Conservation (phyloP, 352 stramenopile genomes). For the Pythium apleroticum region DNA sequence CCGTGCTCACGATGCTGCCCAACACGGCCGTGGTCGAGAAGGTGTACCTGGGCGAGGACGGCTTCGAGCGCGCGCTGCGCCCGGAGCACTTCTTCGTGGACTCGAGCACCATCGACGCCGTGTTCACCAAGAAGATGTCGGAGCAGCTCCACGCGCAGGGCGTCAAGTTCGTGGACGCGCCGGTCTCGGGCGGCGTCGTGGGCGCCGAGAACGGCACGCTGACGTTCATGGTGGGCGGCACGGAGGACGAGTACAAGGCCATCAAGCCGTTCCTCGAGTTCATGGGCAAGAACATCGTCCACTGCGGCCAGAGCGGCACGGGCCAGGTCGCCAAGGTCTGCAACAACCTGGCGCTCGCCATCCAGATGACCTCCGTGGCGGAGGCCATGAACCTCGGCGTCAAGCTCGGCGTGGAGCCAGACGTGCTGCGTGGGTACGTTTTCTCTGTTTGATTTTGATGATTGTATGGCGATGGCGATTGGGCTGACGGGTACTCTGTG, state of each 20-base stretch:
- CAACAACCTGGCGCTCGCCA: conserved; percentile 98
- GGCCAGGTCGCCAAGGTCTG: conserved; percentile 94
- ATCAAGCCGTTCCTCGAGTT: conserved; percentile 81
- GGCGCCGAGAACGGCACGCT: conserved; percentile 95
- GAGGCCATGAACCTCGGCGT: conserved; percentile 97
- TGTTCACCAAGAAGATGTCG: conserved; percentile 88
- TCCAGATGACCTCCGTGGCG: conserved; percentile 95
- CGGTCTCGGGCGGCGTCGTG: conserved; percentile 95
- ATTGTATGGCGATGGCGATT: not conserved
- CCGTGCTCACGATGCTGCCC: conserved; percentile 95
- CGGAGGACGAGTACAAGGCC: conserved; percentile 53
- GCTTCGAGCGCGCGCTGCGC: conserved; percentile 68
- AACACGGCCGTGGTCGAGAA: conserved; percentile 86
- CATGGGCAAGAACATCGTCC: conserved; percentile 95
- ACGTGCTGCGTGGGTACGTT: conserved; percentile 80
- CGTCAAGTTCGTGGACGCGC: conserved; percentile 91
- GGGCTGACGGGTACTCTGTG: not conserved
- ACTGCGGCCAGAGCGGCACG: conserved; percentile 90
- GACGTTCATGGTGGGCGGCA: conserved; percentile 97
- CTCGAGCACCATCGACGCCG: conserved; percentile 95
- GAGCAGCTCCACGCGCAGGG: conserved; percentile 56
- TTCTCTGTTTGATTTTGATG: not conserved
- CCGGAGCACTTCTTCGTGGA: conserved; percentile 91
- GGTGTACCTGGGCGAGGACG: conserved; percentile 69
- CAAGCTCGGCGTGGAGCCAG: conserved; percentile 93